A percentile compares a stretch with the other conserved stretches of the same genome.
Evolutionary conservation across 2,329 filamentous ascomycete species (phyloP).

Genomic region (Macroventuria anomochaeta): DNA sequence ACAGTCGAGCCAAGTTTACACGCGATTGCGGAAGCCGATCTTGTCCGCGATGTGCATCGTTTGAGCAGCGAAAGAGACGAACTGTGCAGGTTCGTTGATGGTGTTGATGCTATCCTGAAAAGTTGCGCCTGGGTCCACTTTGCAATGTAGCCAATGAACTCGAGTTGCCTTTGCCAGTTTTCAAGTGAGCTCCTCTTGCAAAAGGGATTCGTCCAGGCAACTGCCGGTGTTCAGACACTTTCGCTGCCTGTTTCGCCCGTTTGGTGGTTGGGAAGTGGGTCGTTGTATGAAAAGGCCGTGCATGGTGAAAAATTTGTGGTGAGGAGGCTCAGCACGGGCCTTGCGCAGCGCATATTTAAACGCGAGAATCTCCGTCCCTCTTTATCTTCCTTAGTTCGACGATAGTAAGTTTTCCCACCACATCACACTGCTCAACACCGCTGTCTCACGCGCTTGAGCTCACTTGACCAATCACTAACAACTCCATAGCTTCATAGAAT

Average conservation of each 20-base stretch:
- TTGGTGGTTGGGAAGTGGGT: slow-evolving; percentile 2
- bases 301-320: slow-evolving; percentile 6
- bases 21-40: not conserved
- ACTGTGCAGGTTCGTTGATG: not conserved
- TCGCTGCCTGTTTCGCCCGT: slow-evolving; percentile 3
- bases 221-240: not conserved
- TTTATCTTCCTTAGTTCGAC: slow-evolving; percentile 17
- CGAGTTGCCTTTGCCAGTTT: not conserved
- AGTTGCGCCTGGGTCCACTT: not conserved
- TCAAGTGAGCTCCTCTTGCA: not conserved
- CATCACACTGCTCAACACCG: not conserved
- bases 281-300: not conserved
- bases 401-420: not conserved
- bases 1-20: not conserved
- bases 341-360: not conserved
- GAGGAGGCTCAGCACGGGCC: not conserved
- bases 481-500: slow-evolving; percentile 43
- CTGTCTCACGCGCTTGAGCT: no score
- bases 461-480: no score
- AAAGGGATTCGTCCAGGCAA: not conserved
- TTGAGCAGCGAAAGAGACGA: not conserved
- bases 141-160: not conserved
- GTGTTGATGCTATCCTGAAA: not conserved
- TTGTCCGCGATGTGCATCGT: not conserved
- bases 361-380: slow-evolving; percentile 6